Evolutionary conservation across 495 filamentous ascomycete genomes (phyloP), one percentile per base, ranked within the genome.

Genomic region (Aspergillus cristatus): DNA sequence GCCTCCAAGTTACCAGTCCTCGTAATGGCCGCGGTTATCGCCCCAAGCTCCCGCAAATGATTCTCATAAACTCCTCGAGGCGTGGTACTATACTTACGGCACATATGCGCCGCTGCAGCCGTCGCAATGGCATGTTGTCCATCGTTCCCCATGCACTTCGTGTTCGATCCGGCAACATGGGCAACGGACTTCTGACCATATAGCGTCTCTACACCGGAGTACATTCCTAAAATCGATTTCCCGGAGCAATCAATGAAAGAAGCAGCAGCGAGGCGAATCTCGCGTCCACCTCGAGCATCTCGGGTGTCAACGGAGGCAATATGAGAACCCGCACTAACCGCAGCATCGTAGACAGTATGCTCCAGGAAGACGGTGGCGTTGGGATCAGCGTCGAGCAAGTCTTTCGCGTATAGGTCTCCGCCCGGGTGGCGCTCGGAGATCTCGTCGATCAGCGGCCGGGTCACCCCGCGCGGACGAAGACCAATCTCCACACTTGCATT

Each of bases 401-500:
- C 7, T 32, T 14, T 16, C 30, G 30, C 30, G n/a, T 14, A 8
- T 16, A 32, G 8, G 14, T 32, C 30, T 8, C 30, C 30, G 14
- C 15, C 14, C 30, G 30, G 11, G 14, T 13, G n/a, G 7, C 30
- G n/a, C 2, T 13, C 30, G 2, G 30, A 32, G 30, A 32, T 14
- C 30, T 32, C 30, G 14, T 32, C 30, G n/a, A 32, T 16, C 8
- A 32, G 30, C 14, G 30, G 30, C 15, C 30, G 11, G 30, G 30
- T 32, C 30, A 13, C n/a, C 10, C 30, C 30, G n/a, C 30, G 30
- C 8, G 30, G 30, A 14, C 30, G n/a, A 1, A 32, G 30, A 1
- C 30, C 30, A 32, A 32, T 32, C 30, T 32, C 30, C 30, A 32
- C 30, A 14, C 30, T 32, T 13, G 30, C 30, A 16, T 32, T 32